Base-by-base conservation (phyloP, 2,329 filamentous ascomycete species). In the Xylariaceae sp. region DNA sequence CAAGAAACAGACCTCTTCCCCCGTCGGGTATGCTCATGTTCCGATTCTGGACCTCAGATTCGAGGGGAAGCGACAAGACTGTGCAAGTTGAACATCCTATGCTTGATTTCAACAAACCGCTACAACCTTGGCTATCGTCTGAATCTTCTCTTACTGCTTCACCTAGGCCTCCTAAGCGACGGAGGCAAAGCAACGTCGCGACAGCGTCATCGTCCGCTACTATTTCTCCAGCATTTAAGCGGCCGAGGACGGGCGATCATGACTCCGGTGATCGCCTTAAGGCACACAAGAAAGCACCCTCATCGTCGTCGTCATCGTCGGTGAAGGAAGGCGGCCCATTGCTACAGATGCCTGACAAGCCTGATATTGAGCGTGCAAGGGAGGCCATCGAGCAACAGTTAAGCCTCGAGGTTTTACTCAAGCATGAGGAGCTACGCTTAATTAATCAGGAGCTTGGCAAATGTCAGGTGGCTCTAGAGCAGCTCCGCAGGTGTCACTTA, bases 391-490 rank as follows among this genome's bases (percentile, higher is more conserved):
- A 92, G 70, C 87, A 91, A 60, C 90, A 97, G 74, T 89, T 98
- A 73, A 90, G 92, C 68, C 84, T 95, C 63, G 93, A 97, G 77
- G 93, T 98, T 50, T 78, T 98, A 61, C 78, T 96, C 71, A 98
- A 97, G 80, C 95, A 99, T 75, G 87, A 95, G 68, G 95, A 99
- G 77, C 78, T 98, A 57, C 90, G 93, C 54, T 81, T 96, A 65
- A 96, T 98, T 73, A 91, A 98, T 71, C 92, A 96, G 75, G 95
- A 98, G 77, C 83, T 98, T 63, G 93, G 91, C 63, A 98, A 97
- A 78, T 97, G 93, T 70, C 93, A 98, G 77, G 80, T 93, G 62
- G 91, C 93, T 10, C 81, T 98, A 65, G 95, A 99, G 76, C 95
- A 98, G 76, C 80, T 99, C 61, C 89, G 95, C 66, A 88, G 95